These are phyloP conservation scores for Asterophora lycoperdoides DNA, from an alignment of 768 basidiomycete species.

Conservation along the genomic window DNA sequence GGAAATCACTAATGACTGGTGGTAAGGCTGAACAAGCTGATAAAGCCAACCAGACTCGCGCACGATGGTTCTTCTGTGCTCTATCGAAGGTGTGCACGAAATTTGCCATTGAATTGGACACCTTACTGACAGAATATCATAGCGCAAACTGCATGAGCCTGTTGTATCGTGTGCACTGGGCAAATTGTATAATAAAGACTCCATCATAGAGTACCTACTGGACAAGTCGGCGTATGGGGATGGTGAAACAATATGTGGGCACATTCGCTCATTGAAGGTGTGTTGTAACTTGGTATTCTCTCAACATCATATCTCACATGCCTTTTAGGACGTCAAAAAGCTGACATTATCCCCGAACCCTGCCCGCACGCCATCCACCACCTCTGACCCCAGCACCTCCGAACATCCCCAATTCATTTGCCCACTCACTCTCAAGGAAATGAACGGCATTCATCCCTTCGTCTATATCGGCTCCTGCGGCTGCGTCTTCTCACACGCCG, in stretches of 20 bases:
- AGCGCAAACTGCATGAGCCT: conserved; percentile 85
- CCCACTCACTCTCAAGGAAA: conserved; percentile 88
- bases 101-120: background rate
- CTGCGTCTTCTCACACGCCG: conserved; percentile 86
- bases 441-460: conserved; percentile 89
- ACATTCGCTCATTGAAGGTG: conserved; percentile 86
- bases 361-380: conserved; percentile 34
- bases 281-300: conserved; percentile 19
- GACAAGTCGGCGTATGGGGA: conserved; percentile 85
- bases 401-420: conserved; percentile 77
- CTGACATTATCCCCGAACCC: conserved; percentile 79
- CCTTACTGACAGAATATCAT: background rate
- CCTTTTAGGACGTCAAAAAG: conserved; percentile 73
- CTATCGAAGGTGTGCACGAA: conserved; percentile 74
- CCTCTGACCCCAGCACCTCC: conserved; percentile 27
- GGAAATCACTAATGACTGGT: background rate
- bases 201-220: conserved; percentile 85
- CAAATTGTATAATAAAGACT: conserved; percentile 95
- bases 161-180: conserved; percentile 90
- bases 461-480: conserved; percentile 84
- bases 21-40: conserved; percentile 78
- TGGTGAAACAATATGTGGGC: conserved; percentile 84
- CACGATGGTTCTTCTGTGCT: conserved; percentile 90
- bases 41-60: conserved; percentile 83
- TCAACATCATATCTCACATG: background rate